phyloP scores from a whole-genome alignment of 768 basidiomycete species.

The Calocera cornea region DNA sequence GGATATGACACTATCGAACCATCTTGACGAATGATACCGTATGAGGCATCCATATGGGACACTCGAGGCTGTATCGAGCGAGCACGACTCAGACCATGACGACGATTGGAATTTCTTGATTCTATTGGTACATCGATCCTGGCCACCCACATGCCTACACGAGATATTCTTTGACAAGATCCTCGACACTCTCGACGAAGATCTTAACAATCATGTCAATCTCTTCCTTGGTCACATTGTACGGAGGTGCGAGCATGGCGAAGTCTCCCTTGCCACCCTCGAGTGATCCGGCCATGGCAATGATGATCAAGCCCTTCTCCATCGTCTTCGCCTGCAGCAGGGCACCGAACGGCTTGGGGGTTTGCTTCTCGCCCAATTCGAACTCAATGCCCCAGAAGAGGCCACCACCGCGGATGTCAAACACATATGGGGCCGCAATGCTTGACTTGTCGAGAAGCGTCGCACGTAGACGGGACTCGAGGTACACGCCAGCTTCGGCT shows the following conservation, averaged over 20 bases:
- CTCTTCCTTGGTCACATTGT: constrained; percentile 58
- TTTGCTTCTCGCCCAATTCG: constrained; percentile 41
- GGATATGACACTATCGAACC: too few species aligned
- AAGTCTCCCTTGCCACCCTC: constrained; percentile 65
- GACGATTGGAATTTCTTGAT: background rate
- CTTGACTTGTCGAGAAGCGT: constrained; percentile 43
- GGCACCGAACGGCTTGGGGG: constrained; percentile 47
- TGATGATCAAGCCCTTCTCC: constrained; percentile 51
- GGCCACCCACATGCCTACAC: background rate
- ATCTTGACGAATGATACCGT: too few species aligned
- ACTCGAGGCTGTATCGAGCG: too few species aligned
- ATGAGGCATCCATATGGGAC: too few species aligned
- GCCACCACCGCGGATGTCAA: constrained; percentile 73
- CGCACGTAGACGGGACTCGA: constrained; percentile 40
- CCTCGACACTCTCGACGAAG: constrained; percentile 54
- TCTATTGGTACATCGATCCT: background rate
- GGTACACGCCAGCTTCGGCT: constrained; percentile 43
- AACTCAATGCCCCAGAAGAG: constrained; percentile 79
- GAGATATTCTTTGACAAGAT: constrained; percentile 18
- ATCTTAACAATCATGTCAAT: constrained; percentile 52
- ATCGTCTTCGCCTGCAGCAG: constrained; percentile 57
- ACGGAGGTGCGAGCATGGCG: constrained; percentile 64
- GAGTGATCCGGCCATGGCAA: constrained; percentile 62
- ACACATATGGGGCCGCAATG: constrained; percentile 50
- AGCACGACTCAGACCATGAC: background rate